Evolutionary conservation across 345 rosid genomes (phyloP).

Genomic region (Bruguiera sexangula): DNA sequence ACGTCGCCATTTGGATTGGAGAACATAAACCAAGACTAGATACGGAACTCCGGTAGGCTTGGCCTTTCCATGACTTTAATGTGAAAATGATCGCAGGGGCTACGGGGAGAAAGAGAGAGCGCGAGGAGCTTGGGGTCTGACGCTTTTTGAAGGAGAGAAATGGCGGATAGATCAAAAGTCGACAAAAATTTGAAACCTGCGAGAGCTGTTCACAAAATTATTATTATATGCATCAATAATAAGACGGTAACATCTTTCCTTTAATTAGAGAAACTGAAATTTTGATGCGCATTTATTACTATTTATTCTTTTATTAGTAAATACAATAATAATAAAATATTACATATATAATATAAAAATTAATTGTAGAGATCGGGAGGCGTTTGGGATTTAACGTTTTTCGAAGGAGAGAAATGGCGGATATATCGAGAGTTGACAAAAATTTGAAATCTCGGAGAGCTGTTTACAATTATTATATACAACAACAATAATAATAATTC

Average conservation of each 20-base stretch:
- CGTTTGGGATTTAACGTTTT: not conserved
- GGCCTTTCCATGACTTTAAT: not conserved
- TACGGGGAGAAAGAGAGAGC: not conserved
- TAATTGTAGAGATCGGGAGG: not conserved
- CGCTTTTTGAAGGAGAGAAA: not conserved
- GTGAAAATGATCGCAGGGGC: not conserved
- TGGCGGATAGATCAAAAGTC: slow-evolving; percentile 21
- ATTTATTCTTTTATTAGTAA: too few relatives aligned
- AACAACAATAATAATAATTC: not conserved
- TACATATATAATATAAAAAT: not conserved
- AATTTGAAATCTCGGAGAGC: slow-evolving; percentile 8
- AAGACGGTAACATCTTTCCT: too few relatives aligned
- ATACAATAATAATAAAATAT: too few relatives aligned
- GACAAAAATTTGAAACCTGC: slow-evolving; percentile 7
- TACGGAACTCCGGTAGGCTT: not conserved
- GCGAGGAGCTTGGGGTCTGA: not conserved
- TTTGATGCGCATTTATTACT: too few relatives aligned
- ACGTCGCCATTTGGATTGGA: slow-evolving; percentile 55
- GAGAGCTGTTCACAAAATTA: not conserved
- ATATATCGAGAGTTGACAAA: slow-evolving; percentile 1
- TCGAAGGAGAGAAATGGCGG: slow-evolving; percentile 15
- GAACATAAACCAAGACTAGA: not conserved
- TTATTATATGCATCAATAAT: not conserved
- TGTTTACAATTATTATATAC: not conserved
- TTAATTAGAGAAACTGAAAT: too few relatives aligned